Percentiles rank a stretch among this genome's conserved stretches.
Conservation (phyloP, 2,329 filamentous ascomycete species). For the Paecilomyces variotii region DNA sequence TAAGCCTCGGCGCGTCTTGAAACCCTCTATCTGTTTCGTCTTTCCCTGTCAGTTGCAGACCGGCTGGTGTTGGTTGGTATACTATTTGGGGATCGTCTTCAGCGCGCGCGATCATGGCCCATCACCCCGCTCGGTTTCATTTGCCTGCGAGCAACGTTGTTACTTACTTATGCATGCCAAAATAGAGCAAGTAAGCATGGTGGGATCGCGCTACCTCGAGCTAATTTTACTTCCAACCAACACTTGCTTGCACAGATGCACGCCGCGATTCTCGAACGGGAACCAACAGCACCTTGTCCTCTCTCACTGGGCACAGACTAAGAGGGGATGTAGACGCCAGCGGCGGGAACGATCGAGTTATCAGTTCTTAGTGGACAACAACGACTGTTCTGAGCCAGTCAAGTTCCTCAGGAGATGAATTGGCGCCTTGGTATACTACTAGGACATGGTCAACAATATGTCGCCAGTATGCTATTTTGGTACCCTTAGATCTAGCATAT, state of each 20-base stretch:
- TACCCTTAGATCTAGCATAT: background rate
- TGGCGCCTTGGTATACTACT: background rate
- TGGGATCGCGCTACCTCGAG: background rate
- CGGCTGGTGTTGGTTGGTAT: background rate
- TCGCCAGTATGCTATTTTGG: background rate
- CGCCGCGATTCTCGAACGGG: background rate
- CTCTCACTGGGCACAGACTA: background rate
- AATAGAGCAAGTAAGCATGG: background rate
- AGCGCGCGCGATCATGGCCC: background rate
- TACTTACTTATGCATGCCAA: background rate
- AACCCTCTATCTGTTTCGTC: background rate
- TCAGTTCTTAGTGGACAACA: background rate
- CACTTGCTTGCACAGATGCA: background rate
- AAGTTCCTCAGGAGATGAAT: background rate
- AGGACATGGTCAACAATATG: background rate
- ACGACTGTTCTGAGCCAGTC: background rate
- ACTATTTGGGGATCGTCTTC: background rate
- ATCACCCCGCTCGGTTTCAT: background rate
- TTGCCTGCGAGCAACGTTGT: background rate
- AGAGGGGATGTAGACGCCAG: background rate
- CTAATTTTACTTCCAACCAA: background rate
- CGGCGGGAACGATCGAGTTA: background rate
- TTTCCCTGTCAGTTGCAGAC: background rate
- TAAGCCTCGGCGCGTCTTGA: background rate
- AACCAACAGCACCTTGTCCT: background rate